Evolutionary conservation across 2,329 filamentous ascomycete species (phyloP).

Genomic region (Aureobasidium pullulans): DNA sequence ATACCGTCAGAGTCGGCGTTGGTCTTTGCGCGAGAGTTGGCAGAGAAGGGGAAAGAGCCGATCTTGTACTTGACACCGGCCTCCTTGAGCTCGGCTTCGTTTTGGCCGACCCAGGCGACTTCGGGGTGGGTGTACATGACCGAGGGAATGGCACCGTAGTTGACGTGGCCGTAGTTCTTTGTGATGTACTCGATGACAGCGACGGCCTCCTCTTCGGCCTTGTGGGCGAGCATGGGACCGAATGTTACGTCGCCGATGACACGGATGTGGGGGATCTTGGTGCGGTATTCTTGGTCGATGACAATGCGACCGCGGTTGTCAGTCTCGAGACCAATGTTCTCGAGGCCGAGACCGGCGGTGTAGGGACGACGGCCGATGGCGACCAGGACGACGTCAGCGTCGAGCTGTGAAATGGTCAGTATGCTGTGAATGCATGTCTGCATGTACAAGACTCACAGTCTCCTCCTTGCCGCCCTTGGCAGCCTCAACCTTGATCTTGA

Average conservation of each 20-base stretch:
- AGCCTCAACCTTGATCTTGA: slow-evolving; percentile 81
- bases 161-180: slow-evolving; percentile 97
- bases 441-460: slow-evolving; percentile 52
- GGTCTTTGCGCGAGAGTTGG: slow-evolving; percentile 98
- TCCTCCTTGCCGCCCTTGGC: slow-evolving; percentile 96
- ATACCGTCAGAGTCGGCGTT: slow-evolving; percentile 93
- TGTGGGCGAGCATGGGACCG: slow-evolving; percentile 97
- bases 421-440: not conserved
- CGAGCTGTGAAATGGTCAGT: slow-evolving; percentile 51
- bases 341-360: slow-evolving; percentile 81
- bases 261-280: slow-evolving; percentile 93
- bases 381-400: slow-evolving; percentile 91
- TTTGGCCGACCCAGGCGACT: slow-evolving; percentile 97
- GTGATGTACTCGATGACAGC: slow-evolving; percentile 94
- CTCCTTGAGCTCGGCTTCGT: slow-evolving; percentile 89
- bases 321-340: slow-evolving; percentile 85
- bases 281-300: slow-evolving; percentile 98
- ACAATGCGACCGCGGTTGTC: slow-evolving; percentile 92
- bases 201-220: slow-evolving; percentile 96
- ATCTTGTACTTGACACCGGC: slow-evolving; percentile 85
- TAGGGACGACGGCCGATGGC: slow-evolving; percentile 95
- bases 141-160: slow-evolving; percentile 94
- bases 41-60: slow-evolving; percentile 92
- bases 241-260: slow-evolving; percentile 95
- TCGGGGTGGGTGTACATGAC: slow-evolving; percentile 99